Conservation (phyloP, 306 rosid species). For the Quercus engelmannii region DNA sequence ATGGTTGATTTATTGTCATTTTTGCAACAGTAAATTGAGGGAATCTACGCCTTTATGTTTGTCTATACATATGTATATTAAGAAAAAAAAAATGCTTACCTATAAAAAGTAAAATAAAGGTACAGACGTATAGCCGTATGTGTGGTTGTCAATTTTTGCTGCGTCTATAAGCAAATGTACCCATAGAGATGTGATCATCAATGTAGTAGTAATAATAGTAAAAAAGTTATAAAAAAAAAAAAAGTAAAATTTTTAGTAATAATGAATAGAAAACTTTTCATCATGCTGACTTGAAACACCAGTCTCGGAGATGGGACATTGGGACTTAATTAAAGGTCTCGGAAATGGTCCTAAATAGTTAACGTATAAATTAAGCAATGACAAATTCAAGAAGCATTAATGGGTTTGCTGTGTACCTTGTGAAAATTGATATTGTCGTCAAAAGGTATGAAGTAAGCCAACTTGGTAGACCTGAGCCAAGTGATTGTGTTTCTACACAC, state of each 20-base stretch:
- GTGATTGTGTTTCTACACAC: slow-evolving; percentile 96
- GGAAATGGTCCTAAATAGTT: not conserved
- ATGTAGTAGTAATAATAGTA: not conserved
- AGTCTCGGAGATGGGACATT: not conserved
- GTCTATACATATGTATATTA: too few species aligned
- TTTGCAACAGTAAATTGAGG: too few species aligned
- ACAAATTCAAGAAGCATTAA: not conserved
- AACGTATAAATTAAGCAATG: slow-evolving; percentile 17
- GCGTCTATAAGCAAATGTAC: not conserved
- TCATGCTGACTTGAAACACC: not conserved
- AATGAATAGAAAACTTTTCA: not conserved
- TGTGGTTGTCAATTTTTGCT: too few species aligned
- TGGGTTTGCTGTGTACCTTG: slow-evolving; percentile 52
- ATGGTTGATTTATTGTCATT: too few species aligned
- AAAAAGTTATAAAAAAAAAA: not conserved
- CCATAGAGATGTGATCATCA: not conserved
- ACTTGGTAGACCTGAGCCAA: slow-evolving; percentile 81
- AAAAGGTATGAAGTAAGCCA: slow-evolving; percentile 64
- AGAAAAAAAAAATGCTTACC: too few species aligned
- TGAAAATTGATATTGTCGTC: slow-evolving; percentile 99
- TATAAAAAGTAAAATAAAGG: too few species aligned
- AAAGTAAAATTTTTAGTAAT: not conserved
- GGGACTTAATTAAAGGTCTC: not conserved
- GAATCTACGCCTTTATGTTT: too few species aligned
- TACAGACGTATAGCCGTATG: too few species aligned